Evolutionary conservation across 2,329 filamentous ascomycete species (phyloP), one percentile per base, ranked within the genome.

Genomic region (Hypoxylon sp.): DNA sequence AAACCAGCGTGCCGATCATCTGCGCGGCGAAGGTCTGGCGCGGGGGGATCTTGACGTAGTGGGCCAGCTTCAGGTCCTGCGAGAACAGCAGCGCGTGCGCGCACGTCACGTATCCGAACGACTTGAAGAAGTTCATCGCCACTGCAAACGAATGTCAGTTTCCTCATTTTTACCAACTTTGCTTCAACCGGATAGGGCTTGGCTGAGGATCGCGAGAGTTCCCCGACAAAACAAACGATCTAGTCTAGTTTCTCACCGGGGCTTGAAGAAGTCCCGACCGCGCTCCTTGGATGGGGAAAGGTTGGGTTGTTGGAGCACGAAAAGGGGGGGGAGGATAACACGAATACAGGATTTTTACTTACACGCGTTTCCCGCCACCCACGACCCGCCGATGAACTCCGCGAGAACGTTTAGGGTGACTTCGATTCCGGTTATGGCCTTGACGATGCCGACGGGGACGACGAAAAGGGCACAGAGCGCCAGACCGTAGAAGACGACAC

Each of bases 41-140:
- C 0, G 87, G 87, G 4, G 87, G 85, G 17, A 89, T 86, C 77
- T 87, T 87, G 76, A 85, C 81, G 73, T 87, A 87, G 65, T 83
- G 81, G 7, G 81, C 81, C 13, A 83, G 79, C 72, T 83, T 83
- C 34, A 82, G 71, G 65, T 81, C 81, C 66, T 59, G 69, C 37
- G 69, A 62, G 67, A 72, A 71, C 44, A 66, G 64, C 43, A 76
- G 51, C 10, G 71, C 69, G 47, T 74, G 72, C 4, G 71, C 69
- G 56, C 73, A 69, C 55, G 81, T 82, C 13, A 83, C 79, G 50
- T 76, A 78, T 1, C 81, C 81, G 64, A 82, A 84, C 0, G 79
- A 81, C 76, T 85, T 85, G 79, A 85, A 84, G 68, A 80, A 84
- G 75, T 84, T 85, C 80, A 85, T 84, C 52, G 80, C 81, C 55